Evolutionary conservation across 805 yeast genomes (phyloP), one percentile per base, ranked within the genome.

Genomic region (Wickerhamiella australiensis): DNA sequence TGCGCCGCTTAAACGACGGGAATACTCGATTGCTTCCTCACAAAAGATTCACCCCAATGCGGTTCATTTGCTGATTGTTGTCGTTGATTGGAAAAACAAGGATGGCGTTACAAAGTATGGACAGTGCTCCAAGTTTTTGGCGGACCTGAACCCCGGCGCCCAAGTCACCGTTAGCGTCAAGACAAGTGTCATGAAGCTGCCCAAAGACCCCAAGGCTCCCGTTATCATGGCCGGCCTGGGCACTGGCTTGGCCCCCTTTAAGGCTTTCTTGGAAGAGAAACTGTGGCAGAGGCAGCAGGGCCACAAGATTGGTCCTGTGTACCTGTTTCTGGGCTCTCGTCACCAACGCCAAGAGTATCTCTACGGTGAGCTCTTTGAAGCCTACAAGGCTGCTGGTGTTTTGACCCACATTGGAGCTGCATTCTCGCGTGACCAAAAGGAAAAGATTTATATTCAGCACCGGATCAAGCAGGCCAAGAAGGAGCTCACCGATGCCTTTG

Each of bases 351-450:
- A 90, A 68, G 97, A 90, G 69, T 90, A 90, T 61, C 75, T 90
- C 61, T 87, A 90, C 61, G 97, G 97, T 64, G 97, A 90, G 69
- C 73, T 87, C 57, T 90, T 96, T 94, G 97, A 90, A 71, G 95
- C 96, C 29, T 87, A 85, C 68, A 79, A 82, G 68, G 87, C 80
- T 61, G 95, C 95, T 3, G 95, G 95, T 50, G 68, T 90, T 50
- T 75, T 90, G 64, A 90, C 97, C 13, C 94, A 86, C 61, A 80
- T 90, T 54, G 97, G 97, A 60, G 96, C 96, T 29, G 97, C 97
- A 3, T 90, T 90, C 74, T 86, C 96, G 17, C 85, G 97, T 76
- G 97, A 90, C 68, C 97, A 90, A 70, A 84, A 90, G 7, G 77
- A 87, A 65, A 90, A 90, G 76, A 80, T 90, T 56, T 90, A 90